These are phyloP conservation scores for Colletotrichum caudatum DNA, from an alignment of 2,329 filamentous ascomycete genomes.

Conservation along the genomic window DNA sequence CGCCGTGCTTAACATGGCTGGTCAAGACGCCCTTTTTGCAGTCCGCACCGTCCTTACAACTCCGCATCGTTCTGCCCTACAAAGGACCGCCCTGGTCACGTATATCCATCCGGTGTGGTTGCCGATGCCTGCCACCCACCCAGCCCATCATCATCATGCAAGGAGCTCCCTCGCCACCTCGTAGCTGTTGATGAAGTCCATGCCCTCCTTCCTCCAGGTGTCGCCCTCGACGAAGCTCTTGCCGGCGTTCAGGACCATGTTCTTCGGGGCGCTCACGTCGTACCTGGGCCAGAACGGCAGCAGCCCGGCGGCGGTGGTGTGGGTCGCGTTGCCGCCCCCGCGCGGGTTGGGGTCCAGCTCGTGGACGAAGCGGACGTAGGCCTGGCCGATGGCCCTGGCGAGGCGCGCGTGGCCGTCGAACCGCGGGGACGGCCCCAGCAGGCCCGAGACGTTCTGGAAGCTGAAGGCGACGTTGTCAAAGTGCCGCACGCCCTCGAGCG, in stretches of 20 bases:
- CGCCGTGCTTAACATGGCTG: not conserved
- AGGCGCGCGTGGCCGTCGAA: conserved; percentile 54
- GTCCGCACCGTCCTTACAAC: not conserved
- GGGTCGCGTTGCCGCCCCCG: conserved; percentile 17
- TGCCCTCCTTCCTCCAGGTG: conserved; percentile 60
- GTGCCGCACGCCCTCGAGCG: conserved; percentile 57
- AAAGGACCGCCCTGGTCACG: no score
- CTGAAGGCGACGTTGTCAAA: conserved; percentile 64
- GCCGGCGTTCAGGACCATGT: conserved; percentile 60
- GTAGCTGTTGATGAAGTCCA: conserved; percentile 56
- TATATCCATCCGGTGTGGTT: no score
- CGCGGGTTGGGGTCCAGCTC: conserved; percentile 56
- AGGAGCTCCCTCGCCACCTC: conserved; percentile 54
- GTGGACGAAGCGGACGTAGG: conserved; percentile 59
- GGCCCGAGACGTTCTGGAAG: conserved; percentile 63
- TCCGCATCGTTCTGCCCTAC: not conserved
- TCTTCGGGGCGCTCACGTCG: conserved; percentile 52
- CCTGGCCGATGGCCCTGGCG: conserved; percentile 53
- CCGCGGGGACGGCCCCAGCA: conserved; percentile 58
- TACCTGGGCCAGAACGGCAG: conserved; percentile 59
- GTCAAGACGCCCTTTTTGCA: not conserved
- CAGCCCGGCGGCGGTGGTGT: conserved; percentile 35
- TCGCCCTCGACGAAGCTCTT: conserved; percentile 59
- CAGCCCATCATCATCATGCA: conserved; percentile 10
- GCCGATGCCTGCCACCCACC: not conserved